These are phyloP conservation scores for Candida argentea DNA, from an alignment of 805 yeast species.

Conservation along the genomic window DNA sequence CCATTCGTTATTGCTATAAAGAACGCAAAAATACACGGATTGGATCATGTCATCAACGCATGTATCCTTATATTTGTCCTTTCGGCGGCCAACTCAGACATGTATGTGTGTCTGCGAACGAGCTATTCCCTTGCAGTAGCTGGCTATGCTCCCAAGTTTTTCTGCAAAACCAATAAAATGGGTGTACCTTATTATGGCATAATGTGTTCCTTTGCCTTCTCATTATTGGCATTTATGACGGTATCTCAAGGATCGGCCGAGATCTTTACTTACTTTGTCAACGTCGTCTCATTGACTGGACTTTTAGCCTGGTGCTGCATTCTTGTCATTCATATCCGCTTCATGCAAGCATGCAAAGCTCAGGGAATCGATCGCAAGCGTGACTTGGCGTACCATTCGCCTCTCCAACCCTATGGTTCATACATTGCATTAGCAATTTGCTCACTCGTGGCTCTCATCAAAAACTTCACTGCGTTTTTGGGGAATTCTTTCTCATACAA, in stretches of 20 bases:
- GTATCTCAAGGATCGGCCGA: conserved; percentile 45
- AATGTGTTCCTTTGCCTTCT: conserved; percentile 40
- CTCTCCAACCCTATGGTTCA: conserved; percentile 61
- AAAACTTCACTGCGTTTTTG: conserved; percentile 66
- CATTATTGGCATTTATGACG: conserved; percentile 63
- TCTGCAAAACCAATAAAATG: conserved; percentile 49
- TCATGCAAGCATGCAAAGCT: conserved; percentile 53
- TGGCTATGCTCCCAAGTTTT: conserved; percentile 63
- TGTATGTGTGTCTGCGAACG: conserved; percentile 70
- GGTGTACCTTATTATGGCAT: conserved; percentile 67
- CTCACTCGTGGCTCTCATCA: conserved; percentile 46
- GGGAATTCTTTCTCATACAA: conserved; percentile 47
- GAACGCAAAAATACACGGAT: conserved; percentile 50
- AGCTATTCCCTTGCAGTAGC: conserved; percentile 62
- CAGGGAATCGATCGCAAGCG: conserved; percentile 51
- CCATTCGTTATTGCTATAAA: conserved; percentile 80
- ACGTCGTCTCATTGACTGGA: conserved; percentile 69
- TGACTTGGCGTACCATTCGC: conserved; percentile 51
- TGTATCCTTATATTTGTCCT: conserved; percentile 68
- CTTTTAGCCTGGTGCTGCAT: conserved; percentile 68
- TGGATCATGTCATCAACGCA: conserved; percentile 71
- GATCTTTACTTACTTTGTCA: conserved; percentile 61
- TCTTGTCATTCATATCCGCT: conserved; percentile 55
- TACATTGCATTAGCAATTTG: conserved; percentile 48
- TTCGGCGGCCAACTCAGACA: conserved; percentile 74